Conservation (phyloP, 2,329 filamentous ascomycete species). For the Alternaria arborescens region DNA sequence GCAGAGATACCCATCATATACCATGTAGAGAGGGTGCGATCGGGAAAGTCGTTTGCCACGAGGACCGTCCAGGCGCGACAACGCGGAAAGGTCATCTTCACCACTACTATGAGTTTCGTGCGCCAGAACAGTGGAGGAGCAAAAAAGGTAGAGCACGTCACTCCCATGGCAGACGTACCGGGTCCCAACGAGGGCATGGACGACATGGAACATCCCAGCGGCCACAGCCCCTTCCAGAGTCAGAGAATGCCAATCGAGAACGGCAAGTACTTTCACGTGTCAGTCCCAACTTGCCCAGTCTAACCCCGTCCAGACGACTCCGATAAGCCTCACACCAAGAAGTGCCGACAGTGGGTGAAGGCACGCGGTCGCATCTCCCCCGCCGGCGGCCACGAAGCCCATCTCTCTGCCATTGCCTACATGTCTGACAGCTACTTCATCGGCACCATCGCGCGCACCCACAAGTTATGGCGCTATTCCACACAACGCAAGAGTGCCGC, state of each 20-base stretch:
- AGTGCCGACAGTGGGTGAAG: constrained; percentile 74
- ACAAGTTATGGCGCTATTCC: constrained; percentile 79
- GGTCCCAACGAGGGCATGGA: constrained; percentile 54
- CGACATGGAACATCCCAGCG: constrained; percentile 43
- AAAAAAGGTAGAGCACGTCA: constrained; percentile 70
- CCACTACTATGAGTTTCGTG: constrained; percentile 90
- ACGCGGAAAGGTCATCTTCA: constrained; percentile 89
- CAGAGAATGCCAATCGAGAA: constrained; percentile 66
- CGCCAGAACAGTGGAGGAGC: constrained; percentile 68
- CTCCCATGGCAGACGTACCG: constrained; percentile 59
- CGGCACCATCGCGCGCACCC: constrained; percentile 82
- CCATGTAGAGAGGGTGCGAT: constrained; percentile 91
- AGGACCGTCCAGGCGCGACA: constrained; percentile 96
- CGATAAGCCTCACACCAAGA: constrained; percentile 69
- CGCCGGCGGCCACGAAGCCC: constrained; percentile 77
- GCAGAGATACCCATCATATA: constrained; percentile 87
- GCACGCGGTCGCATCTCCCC: constrained; percentile 77
- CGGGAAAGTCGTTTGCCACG: constrained; percentile 88
- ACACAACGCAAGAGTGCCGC: constrained; percentile 52
- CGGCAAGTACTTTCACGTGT: constrained; percentile 41
- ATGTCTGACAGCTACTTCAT: constrained; percentile 95
- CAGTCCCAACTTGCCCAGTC: constrained; percentile 5
- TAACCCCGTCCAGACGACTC: constrained; percentile 50
- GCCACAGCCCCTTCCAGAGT: constrained; percentile 64
- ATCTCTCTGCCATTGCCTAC: constrained; percentile 89